phyloP scores from a whole-genome alignment of 2,329 filamentous ascomycete species.

The Neocatenulostroma microsporum region DNA sequence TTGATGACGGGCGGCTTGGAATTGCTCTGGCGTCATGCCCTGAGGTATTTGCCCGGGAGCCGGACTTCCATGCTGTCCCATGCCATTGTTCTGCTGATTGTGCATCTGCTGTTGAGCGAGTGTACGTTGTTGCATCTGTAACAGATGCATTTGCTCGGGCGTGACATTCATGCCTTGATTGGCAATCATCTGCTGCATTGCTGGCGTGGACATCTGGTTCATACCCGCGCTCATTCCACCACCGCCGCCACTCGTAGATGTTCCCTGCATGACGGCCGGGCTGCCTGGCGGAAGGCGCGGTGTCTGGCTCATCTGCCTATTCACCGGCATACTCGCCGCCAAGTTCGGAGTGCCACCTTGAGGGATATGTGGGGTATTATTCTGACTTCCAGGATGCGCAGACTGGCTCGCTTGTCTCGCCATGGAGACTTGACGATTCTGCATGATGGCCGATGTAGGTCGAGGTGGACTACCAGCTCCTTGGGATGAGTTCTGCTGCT shows the following conservation, averaged over 20 bases:
- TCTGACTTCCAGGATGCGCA: slow-evolving; percentile 27
- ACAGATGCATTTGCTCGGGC: slow-evolving; percentile 22
- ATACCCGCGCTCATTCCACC: slow-evolving; percentile 12
- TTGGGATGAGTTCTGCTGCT: slow-evolving; percentile 58
- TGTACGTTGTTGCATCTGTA: slow-evolving; percentile 2
- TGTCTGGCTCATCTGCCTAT: slow-evolving; percentile 30
- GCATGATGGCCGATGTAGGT: slow-evolving; percentile 56
- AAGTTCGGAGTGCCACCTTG: slow-evolving; percentile 33
- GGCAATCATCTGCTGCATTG: slow-evolving; percentile 15
- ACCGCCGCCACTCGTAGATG: slow-evolving; percentile 14
- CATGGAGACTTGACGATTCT: slow-evolving; percentile 28
- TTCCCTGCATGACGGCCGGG: slow-evolving; percentile 24
- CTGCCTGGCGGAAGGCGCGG: slow-evolving; percentile 30
- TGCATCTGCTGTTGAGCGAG: slow-evolving; percentile 15
- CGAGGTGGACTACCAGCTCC: slow-evolving; percentile 57
- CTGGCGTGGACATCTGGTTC: slow-evolving; percentile 22
- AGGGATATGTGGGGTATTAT: slow-evolving; percentile 32
- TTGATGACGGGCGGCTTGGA: slow-evolving; percentile 28
- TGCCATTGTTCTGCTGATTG: slow-evolving; percentile 2
- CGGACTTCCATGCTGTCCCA: too few relatives aligned
- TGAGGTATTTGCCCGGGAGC: slow-evolving; percentile 6
- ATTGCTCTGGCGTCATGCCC: slow-evolving; percentile 25
- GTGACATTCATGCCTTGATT: slow-evolving; percentile 21
- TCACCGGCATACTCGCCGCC: slow-evolving; percentile 26
- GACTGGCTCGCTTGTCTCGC: slow-evolving; percentile 31